Percentiles rank a stretch among this genome's conserved stretches.
Conservation (phyloP, 768 basidiomycete genomes). For the Kwoniella europaea region DNA sequence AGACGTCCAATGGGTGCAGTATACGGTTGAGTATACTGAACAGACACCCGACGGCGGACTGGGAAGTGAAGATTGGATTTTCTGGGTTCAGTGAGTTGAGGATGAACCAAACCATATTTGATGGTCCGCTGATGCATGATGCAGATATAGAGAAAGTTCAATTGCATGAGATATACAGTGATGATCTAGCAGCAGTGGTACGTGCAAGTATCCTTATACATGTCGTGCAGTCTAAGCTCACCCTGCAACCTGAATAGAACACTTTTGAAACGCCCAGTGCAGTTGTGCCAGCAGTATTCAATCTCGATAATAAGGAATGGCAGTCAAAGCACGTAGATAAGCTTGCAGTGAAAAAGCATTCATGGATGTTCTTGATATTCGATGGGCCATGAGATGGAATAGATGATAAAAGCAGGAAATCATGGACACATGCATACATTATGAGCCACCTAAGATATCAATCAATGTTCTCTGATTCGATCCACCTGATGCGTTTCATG, state of each 20-base stretch:
- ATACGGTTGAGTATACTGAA: slow-evolving; percentile 67
- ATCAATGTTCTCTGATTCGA: too few species aligned
- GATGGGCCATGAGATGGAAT: slow-evolving; percentile 20
- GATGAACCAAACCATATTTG: not conserved
- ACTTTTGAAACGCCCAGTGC: slow-evolving; percentile 52
- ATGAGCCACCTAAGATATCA: not conserved
- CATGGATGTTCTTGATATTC: slow-evolving; percentile 54
- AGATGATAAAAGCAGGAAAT: not conserved
- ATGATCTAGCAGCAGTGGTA: slow-evolving; percentile 58
- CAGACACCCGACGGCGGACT: slow-evolving; percentile 60
- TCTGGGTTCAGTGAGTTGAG: slow-evolving; percentile 38
- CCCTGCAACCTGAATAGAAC: slow-evolving; percentile 39
- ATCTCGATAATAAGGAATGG: slow-evolving; percentile 30
- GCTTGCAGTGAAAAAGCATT: slow-evolving; percentile 47
- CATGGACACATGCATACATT: not conserved
- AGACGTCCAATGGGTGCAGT: slow-evolving; percentile 51
- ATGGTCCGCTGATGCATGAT: slow-evolving; percentile 29
- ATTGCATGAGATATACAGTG: slow-evolving; percentile 66
- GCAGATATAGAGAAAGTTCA: slow-evolving; percentile 60
- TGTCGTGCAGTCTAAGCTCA: not conserved
- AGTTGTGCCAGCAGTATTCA: slow-evolving; percentile 37
- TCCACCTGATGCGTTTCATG: too few species aligned
- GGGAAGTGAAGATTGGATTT: slow-evolving; percentile 46
- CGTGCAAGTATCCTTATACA: slow-evolving; percentile 15
- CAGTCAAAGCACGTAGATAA: slow-evolving; percentile 8